phyloP scores from a whole-genome alignment of 257 asterid species.

The Solanum infundibuliforme region DNA sequence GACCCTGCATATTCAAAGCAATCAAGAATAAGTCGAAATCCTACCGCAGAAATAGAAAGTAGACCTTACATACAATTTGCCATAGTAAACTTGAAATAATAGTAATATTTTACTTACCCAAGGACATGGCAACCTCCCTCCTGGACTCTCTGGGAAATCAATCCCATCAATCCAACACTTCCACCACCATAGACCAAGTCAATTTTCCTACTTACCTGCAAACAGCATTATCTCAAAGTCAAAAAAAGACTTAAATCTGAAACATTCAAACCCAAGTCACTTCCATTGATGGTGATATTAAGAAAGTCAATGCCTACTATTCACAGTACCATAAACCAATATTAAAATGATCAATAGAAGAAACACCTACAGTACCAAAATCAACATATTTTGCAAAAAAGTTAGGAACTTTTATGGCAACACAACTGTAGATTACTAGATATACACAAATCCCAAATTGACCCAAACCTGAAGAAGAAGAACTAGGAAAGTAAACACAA shows the following conservation, averaged over 20 bases:
- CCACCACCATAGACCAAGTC: conserved; percentile 98
- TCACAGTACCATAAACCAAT: background rate
- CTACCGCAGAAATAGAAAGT: background rate
- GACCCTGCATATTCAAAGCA: conserved; percentile 58
- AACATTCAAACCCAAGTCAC: background rate
- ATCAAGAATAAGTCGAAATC: conserved; percentile 4
- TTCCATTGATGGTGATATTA: background rate
- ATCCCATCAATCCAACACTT: conserved; percentile 93
- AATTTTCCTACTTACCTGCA: conserved; percentile 82
- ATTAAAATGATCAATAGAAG: background rate
- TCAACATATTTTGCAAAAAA: background rate
- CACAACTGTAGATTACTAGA: background rate
- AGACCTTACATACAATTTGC: background rate
- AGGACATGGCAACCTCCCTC: conserved; percentile 97
- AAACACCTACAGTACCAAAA: background rate
- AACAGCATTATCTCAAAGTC: background rate
- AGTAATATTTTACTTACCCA: conserved; percentile 40
- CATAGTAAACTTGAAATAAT: background rate
- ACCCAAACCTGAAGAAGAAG: background rate
- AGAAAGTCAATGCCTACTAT: background rate
- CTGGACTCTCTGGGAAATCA: conserved; percentile 69
- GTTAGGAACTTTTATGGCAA: background rate
- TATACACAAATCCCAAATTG: background rate
- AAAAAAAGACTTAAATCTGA: background rate
- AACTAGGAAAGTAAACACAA: background rate